Conservation (phyloP, 176 grass and related monocot genomes). For the Juncus inflexus region DNA sequence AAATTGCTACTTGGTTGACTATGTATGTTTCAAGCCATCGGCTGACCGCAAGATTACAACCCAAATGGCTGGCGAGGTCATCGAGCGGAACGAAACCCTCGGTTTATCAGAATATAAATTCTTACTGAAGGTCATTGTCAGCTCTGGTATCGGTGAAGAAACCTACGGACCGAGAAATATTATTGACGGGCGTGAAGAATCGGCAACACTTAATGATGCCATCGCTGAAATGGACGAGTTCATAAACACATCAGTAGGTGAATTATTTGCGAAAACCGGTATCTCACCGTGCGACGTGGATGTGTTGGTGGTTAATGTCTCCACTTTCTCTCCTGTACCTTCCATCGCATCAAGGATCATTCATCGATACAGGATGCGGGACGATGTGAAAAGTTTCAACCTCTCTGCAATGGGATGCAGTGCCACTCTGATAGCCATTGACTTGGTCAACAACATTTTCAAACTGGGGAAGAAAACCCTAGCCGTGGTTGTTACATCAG, state of each 20-base stretch:
- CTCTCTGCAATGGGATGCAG: slow-evolving; percentile 86
- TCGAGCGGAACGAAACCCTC: slow-evolving; percentile 62
- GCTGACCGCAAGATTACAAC: slow-evolving; percentile 56
- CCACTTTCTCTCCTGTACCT: slow-evolving; percentile 51
- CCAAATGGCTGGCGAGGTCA: slow-evolving; percentile 41
- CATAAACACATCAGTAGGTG: slow-evolving; percentile 37
- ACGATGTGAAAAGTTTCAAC: slow-evolving; percentile 61
- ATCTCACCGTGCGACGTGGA: slow-evolving; percentile 39
- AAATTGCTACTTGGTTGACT: slow-evolving; percentile 70
- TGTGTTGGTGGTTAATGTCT: slow-evolving; percentile 60
- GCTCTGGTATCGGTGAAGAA: slow-evolving; percentile 82
- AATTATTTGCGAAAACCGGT: slow-evolving; percentile 28
- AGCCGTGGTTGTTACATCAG: slow-evolving; percentile 62
- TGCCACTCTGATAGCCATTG: slow-evolving; percentile 53
- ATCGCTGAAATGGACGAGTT: slow-evolving; percentile 71
- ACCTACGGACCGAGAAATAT: slow-evolving; percentile 74
- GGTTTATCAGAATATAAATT: slow-evolving; percentile 69
- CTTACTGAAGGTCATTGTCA: slow-evolving; percentile 86
- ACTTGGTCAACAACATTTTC: slow-evolving; percentile 57
- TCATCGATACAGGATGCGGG: slow-evolving; percentile 47
- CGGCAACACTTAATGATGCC: slow-evolving; percentile 49
- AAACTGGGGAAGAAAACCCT: slow-evolving; percentile 21
- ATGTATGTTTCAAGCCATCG: slow-evolving; percentile 72
- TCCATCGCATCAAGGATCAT: slow-evolving; percentile 47
- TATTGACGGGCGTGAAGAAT: slow-evolving; percentile 60